These are phyloP conservation scores for Microbotryum lychnidis-dioicae DNA, from an alignment of 1,284 basidiomycete species.

Conservation along the genomic window DNA sequence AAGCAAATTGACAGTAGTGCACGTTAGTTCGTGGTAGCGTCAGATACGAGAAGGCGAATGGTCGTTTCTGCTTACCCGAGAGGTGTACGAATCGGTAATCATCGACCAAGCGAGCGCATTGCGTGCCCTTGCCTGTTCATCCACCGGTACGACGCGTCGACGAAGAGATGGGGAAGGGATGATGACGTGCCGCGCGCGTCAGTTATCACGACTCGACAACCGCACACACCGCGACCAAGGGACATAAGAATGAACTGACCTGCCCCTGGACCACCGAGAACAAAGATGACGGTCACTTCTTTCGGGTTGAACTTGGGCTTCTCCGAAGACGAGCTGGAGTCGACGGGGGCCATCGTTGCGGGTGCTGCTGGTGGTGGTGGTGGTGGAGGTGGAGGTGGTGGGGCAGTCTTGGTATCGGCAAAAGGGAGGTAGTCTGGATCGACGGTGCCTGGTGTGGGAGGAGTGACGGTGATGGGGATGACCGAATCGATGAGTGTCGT, in stretches of 20 bases:
- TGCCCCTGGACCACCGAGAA: constrained; percentile 93
- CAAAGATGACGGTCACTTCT: constrained; percentile 81
- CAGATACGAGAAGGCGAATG: background rate
- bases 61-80: constrained; percentile 55
- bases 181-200: background rate
- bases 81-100: constrained; percentile 90
- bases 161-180: background rate
- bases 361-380: background rate
- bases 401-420: no score
- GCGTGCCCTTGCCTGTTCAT: constrained; percentile 83
- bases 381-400: background rate
- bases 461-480: no score
- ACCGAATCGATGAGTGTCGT: no score
- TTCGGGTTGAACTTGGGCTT: constrained; percentile 6
- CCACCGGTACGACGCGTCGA: background rate
- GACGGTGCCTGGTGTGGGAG: no score
- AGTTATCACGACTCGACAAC: background rate
- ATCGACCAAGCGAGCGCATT: constrained; percentile 78
- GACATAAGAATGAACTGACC: constrained; percentile 48
- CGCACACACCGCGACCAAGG: background rate
- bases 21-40: background rate
- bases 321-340: background rate
- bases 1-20: no score
- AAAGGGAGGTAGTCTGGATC: no score
- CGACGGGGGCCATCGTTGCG: background rate